Evolutionary conservation across 805 yeast species (phyloP).

Genomic region (Sugiyamaella lignohabitans): DNA sequence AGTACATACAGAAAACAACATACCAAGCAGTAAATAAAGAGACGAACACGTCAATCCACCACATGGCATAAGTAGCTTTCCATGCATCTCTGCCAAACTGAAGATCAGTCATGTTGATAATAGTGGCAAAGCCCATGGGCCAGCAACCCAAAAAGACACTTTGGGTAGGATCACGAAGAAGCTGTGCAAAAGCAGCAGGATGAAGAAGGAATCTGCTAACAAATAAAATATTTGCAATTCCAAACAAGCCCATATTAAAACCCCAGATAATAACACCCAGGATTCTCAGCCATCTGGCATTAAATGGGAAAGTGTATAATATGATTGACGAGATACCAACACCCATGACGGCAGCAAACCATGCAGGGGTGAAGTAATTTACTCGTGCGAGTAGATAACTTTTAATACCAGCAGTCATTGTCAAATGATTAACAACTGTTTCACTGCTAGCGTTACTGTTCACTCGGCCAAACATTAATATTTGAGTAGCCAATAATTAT

Average conservation of each 20-base stretch:
- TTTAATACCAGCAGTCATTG: background rate
- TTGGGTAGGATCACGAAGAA: conserved; percentile 38
- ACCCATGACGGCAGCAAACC: conserved; percentile 80
- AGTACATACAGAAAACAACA: conserved; percentile 46
- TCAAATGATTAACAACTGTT: background rate
- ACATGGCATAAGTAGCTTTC: conserved; percentile 52
- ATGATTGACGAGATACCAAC: conserved; percentile 65
- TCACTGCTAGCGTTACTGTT: background rate
- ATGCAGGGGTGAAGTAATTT: conserved; percentile 24
- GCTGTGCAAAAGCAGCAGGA: conserved; percentile 28
- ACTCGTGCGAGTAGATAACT: background rate
- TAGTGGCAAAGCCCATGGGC: conserved; percentile 71
- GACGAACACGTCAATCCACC: conserved; percentile 62
- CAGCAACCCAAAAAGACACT: conserved; percentile 70
- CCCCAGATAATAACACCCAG: conserved; percentile 61
- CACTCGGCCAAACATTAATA: too few species aligned
- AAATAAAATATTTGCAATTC: conserved; percentile 39
- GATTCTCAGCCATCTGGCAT: conserved; percentile 49
- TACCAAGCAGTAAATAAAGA: conserved; percentile 58
- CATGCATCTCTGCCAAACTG: conserved; percentile 39
- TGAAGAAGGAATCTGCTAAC: conserved; percentile 37
- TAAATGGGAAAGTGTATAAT: conserved; percentile 60
- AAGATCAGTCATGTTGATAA: conserved; percentile 49
- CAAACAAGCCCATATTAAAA: conserved; percentile 41
- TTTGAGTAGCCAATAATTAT: too few species aligned